Evolutionary conservation across 108 stramenopile genomes (phyloP).

Genomic region (Asterionellopsis glacialis): DNA sequence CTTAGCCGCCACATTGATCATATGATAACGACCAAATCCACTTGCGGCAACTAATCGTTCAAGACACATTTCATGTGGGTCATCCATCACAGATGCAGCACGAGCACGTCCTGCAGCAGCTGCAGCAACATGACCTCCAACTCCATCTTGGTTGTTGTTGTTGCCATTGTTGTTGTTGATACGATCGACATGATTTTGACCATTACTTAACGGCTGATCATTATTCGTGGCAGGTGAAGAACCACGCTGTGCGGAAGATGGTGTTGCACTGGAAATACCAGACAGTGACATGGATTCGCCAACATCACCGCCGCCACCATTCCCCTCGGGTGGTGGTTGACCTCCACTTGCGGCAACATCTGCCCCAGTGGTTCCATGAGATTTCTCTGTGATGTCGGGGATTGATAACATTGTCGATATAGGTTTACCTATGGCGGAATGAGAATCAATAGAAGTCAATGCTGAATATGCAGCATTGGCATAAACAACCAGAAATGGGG

Average conservation of each 20-base stretch:
- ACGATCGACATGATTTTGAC: background rate
- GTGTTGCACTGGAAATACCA: conserved; percentile 14
- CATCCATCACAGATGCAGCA: background rate
- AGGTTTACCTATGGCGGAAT: conserved; percentile 51
- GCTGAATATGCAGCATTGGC: conserved; percentile 66
- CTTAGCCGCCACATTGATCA: conserved; percentile 25
- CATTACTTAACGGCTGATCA: conserved; percentile 6
- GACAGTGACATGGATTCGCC: conserved; percentile 5
- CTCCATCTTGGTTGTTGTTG: background rate
- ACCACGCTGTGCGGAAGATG: conserved; percentile 16
- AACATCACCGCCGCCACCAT: background rate
- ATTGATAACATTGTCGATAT: conserved; percentile 33
- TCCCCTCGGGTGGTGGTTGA: background rate
- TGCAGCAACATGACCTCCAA: conserved; percentile 1
- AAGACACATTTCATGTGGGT: conserved; percentile 16
- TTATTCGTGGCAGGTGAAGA: conserved; percentile 16
- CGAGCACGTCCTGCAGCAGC: conserved; percentile 8
- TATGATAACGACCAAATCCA: conserved; percentile 42
- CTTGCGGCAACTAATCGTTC: conserved; percentile 56
- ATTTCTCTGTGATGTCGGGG: conserved; percentile 10
- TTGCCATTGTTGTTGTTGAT: background rate
- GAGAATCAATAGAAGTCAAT: conserved; percentile 60
- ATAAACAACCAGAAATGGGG: conserved; percentile 57
- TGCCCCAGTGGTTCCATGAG: background rate
- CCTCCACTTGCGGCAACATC: background rate